phyloP scores from a whole-genome alignment of 768 basidiomycete species.

The Collybiopsis confluens region DNA sequence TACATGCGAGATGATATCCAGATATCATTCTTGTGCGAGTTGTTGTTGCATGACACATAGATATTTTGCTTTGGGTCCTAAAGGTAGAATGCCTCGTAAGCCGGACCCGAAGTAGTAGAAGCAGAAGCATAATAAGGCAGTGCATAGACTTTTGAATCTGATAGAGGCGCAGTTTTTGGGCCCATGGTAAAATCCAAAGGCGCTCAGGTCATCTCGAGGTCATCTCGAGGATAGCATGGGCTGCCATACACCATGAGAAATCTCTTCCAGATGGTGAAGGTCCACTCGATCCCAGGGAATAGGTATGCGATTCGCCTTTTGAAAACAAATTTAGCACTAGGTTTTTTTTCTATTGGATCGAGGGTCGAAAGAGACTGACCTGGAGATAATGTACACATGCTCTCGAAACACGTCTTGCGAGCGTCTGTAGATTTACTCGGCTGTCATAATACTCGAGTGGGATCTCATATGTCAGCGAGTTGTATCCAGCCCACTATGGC shows the following conservation, averaged over 20 bases:
- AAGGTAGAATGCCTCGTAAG: too few species aligned
- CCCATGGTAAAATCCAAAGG: not conserved
- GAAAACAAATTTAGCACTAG: conserved; percentile 10
- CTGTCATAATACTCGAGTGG: conserved; percentile 66
- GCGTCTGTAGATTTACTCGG: conserved; percentile 59
- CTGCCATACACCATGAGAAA: conserved; percentile 67
- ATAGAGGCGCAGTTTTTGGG: too few species aligned
- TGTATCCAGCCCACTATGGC: conserved; percentile 77
- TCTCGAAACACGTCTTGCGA: conserved; percentile 64
- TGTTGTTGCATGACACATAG: too few species aligned
- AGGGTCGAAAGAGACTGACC: conserved; percentile 29
- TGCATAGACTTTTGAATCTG: too few species aligned
- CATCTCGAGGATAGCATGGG: conserved; percentile 54
- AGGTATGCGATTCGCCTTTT: conserved; percentile 64
- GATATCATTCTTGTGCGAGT: too few species aligned
- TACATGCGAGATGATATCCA: not conserved
- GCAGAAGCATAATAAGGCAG: too few species aligned
- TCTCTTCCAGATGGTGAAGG: conserved; percentile 69
- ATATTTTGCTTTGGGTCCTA: too few species aligned
- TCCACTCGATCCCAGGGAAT: conserved; percentile 65
- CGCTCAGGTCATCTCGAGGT: conserved; percentile 19
- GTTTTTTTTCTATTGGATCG: conserved; percentile 4
- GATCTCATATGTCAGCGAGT: conserved; percentile 69
- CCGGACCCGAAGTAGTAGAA: too few species aligned
- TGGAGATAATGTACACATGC: conserved; percentile 75